Conservation (phyloP, 208 protist species). For the Wallacemonas sp. region DNA sequence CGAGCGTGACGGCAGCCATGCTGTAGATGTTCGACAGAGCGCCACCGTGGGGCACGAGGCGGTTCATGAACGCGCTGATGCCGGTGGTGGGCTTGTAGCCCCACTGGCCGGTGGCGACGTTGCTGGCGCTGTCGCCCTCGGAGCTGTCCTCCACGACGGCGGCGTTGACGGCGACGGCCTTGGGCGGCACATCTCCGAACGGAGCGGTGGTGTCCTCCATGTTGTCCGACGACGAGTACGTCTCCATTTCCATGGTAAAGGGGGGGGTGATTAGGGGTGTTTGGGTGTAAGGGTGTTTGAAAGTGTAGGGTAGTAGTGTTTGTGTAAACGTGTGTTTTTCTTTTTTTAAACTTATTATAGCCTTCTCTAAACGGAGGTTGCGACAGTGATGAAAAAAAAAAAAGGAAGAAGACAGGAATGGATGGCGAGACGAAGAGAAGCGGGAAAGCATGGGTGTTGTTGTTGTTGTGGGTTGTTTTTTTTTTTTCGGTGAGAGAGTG, state of each 20-base stretch:
- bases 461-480: too few relatives aligned
- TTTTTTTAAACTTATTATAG: constrained; percentile 1
- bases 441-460: too few relatives aligned
- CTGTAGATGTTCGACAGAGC: constrained; percentile 69
- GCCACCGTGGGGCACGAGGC: constrained; percentile 73
- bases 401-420: too few relatives aligned
- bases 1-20: constrained; percentile 76
- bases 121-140: constrained; percentile 16
- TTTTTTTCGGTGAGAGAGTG: too few relatives aligned
- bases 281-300: background rate
- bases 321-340: background rate
- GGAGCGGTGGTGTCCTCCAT: background rate
- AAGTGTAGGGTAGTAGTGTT: too few relatives aligned
- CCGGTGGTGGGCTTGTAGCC: constrained; percentile 39
- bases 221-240: constrained; percentile 13
- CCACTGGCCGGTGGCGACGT: constrained; percentile 14
- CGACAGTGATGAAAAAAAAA: constrained; percentile 5
- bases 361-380: background rate
- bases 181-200: constrained; percentile 10
- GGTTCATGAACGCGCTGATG: constrained; percentile 39
- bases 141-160: background rate
- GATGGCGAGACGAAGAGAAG: too few relatives aligned
- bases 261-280: too few relatives aligned
- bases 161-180: constrained; percentile 18
- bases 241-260: too few relatives aligned